Base-by-base conservation (phyloP, 768 basidiomycete genomes). In the Phallus indusiatus region DNA sequence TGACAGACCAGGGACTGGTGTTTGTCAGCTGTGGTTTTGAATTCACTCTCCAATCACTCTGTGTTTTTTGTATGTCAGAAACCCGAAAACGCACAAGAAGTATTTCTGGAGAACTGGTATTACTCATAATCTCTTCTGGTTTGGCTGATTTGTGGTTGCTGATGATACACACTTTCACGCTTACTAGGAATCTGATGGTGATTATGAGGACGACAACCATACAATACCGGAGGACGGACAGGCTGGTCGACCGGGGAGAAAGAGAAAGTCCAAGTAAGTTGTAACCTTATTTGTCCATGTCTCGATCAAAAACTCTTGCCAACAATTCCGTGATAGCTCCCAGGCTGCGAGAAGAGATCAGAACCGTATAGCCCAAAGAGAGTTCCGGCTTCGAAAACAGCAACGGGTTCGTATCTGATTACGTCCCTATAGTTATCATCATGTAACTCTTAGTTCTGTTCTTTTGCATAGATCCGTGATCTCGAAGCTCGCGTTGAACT, bases 401-500 rank as follows among this genome's bases (percentile, higher is more conserved):
- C 93, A 94, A 63, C 78, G 86, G 69, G 86, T 86, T 59, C 60
- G 76, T 71, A 9, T 54, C 33, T 50, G 14, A 42, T 14, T 42
- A 5, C 42, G n/a, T 4, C 42, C 42, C 42, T 49, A 33, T 14
- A 42, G 12, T n/a, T 42, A 42, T n/a, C 42, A 4, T 14, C 42
- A 42, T 42, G n/a, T 42, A 42, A 42, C 42, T 42, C n/a, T 42
- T 42, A 28, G 28, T 28, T 50, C 37, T 55, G 18, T 56, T 50
- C 28, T 46, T 53, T 28, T 28, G 28, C 28, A 2, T 65, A 96
- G 90, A 94, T 96, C 71, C 89, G 93, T 20, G 94, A 96, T 72
- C 82, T 96, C 37, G 94, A 96, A 73, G 93, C 93, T 18, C 83
- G 90, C 49, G 91, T 96, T n/a, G 93, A 94, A 72, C 85, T 96